Conservation (phyloP, 2,329 filamentous ascomycete species). For the Thyridium curvatum region DNA sequence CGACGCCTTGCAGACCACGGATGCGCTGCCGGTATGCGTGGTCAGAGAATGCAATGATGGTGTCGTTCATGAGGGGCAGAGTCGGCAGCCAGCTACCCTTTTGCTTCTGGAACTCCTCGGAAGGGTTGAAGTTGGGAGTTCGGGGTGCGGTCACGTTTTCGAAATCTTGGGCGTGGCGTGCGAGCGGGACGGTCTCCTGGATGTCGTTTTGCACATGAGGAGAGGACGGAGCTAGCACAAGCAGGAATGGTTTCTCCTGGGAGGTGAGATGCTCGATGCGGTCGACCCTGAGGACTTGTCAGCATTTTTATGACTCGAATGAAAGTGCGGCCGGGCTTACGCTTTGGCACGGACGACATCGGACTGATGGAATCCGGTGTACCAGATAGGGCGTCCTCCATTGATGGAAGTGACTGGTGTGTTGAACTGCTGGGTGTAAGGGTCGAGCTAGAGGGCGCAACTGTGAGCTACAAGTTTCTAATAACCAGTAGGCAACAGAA, state of each 20-base stretch:
- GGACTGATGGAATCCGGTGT: conserved; percentile 6
- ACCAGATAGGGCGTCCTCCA: conserved; percentile 12
- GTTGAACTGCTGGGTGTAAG: conserved; percentile 19
- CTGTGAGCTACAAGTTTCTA: no score
- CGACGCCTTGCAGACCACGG: conserved; percentile 19
- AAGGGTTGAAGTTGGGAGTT: conserved; percentile 15
- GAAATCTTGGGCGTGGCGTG: conserved; percentile 11
- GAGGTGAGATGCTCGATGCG: conserved; percentile 9
- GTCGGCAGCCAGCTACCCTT: conserved; percentile 13
- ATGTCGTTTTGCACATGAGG: conserved; percentile 12
- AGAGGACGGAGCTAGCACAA: conserved; percentile 11
- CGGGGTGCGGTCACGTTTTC: conserved; percentile 10
- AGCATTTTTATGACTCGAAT: no score
- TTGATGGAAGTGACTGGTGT: conserved; percentile 17
- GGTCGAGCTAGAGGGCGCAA: conserved; percentile 9
- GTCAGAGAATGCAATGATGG: conserved; percentile 9
- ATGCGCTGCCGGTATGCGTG: conserved; percentile 12
- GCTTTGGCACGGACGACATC: background rate
- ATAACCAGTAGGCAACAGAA: no score
- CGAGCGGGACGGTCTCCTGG: conserved; percentile 6
- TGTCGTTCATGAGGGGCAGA: conserved; percentile 11
- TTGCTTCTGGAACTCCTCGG: conserved; percentile 9
- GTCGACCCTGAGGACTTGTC: conserved; percentile 7
- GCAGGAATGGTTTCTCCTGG: conserved; percentile 13
- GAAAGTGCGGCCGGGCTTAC: no score